Evolutionary conservation across 305 asterid species (phyloP).

Genomic region (Rubia tinctorum): DNA sequence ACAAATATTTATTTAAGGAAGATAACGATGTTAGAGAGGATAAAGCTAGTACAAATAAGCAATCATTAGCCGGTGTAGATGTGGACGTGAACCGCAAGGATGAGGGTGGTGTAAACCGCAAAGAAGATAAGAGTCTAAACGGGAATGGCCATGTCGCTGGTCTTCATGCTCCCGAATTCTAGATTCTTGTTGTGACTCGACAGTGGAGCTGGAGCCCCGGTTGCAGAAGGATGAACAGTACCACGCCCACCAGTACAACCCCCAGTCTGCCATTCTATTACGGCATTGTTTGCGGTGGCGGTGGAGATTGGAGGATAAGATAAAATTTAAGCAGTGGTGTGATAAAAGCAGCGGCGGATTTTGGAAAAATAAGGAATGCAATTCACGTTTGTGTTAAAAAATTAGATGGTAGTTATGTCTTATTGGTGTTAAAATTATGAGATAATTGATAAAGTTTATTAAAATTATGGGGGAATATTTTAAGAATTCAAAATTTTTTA

Average conservation of each 20-base stretch:
- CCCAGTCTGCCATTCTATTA: constrained; percentile 89
- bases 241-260: constrained; percentile 77
- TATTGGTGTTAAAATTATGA: too few species aligned
- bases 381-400: too few species aligned
- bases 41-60: background rate
- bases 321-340: too few species aligned
- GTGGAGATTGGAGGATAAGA: background rate
- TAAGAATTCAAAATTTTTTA: too few species aligned
- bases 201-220: constrained; percentile 81
- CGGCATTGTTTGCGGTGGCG: background rate
- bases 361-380: too few species aligned
- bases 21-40: background rate
- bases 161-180: constrained; percentile 88
- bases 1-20: background rate
- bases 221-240: constrained; percentile 75
- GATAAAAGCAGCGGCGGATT: too few species aligned
- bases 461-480: too few species aligned
- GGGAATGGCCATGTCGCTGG: constrained; percentile 89
- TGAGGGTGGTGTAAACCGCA: constrained; percentile 64
- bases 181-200: constrained; percentile 67
- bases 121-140: constrained; percentile 90
- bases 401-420: too few species aligned
- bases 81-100: constrained; percentile 78
- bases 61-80: constrained; percentile 65
- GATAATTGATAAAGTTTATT: too few species aligned